Percentiles rank a stretch among this genome's conserved stretches.
Evolutionary conservation across 768 basidiomycete genomes (phyloP).

Genomic region (Boletus barrowsii): DNA sequence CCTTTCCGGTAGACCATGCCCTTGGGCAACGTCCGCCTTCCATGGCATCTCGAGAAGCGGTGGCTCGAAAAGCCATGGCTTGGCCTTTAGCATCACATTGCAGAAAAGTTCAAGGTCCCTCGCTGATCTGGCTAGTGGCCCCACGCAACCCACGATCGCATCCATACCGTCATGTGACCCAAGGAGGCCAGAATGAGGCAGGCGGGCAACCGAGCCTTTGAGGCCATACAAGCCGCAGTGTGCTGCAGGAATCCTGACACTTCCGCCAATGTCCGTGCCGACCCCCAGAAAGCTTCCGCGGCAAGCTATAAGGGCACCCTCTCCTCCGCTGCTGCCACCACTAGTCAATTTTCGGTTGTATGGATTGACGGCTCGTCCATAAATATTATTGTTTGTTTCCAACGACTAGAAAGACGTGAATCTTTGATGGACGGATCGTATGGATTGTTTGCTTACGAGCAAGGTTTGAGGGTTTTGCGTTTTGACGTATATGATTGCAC

Average conservation of each 20-base stretch:
- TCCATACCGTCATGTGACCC: conserved; percentile 55
- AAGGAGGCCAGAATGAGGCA: conserved; percentile 49
- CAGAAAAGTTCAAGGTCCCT: conserved; percentile 50
- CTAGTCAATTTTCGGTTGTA: conserved; percentile 43
- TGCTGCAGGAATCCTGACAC: conserved; percentile 42
- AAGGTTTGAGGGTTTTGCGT: conserved; percentile 50
- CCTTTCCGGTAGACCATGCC: conserved; percentile 37
- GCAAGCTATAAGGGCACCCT: conserved; percentile 43
- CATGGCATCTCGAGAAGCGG: conserved; percentile 50
- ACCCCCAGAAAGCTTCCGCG: conserved; percentile 40
- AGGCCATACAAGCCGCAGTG: conserved; percentile 42
- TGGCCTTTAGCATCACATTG: conserved; percentile 41
- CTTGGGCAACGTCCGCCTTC: conserved; percentile 39
- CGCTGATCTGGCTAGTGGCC: conserved; percentile 47
- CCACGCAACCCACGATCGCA: conserved; percentile 47
- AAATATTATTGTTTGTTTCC: conserved; percentile 50
- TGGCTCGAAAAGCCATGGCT: conserved; percentile 47
- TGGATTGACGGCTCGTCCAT: conserved; percentile 70
- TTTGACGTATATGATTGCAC: conserved; percentile 45
- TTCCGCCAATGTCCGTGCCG: conserved; percentile 51
- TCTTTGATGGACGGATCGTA: background rate
- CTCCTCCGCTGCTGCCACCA: conserved; percentile 50
- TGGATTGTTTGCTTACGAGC: conserved; percentile 34
- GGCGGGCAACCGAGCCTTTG: conserved; percentile 46
- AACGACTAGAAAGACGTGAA: conserved; percentile 37